These are phyloP conservation scores for Aspergillus aculeatinus DNA, from an alignment of 2,329 filamentous ascomycete genomes.

Conservation along the genomic window DNA sequence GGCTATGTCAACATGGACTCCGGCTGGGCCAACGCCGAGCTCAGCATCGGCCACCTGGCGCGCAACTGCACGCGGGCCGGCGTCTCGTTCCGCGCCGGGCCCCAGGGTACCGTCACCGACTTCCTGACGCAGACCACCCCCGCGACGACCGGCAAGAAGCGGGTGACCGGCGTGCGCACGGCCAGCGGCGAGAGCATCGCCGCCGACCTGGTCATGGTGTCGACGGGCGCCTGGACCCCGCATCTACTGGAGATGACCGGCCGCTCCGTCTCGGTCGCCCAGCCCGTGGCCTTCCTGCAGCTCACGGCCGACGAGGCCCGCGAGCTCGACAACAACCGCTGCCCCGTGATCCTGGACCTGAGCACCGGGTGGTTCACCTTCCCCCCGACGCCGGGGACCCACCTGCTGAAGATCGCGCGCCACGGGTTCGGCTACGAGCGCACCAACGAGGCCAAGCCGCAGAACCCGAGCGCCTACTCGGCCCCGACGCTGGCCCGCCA, in stretches of 20 bases:
- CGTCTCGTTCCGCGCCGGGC: conserved; percentile 40
- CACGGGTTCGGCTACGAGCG: conserved; percentile 47
- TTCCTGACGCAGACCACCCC: conserved; percentile 29
- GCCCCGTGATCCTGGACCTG: conserved; percentile 35
- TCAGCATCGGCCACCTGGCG: background rate
- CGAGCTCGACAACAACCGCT: conserved; percentile 14
- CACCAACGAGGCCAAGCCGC: conserved; percentile 15
- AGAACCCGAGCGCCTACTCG: conserved; percentile 20
- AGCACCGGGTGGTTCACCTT: conserved; percentile 31
- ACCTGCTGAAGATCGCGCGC: conserved; percentile 27
- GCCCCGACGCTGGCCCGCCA: conserved; percentile 15
- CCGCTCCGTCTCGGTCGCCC: conserved; percentile 44
- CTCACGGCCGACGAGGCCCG: conserved; percentile 31
- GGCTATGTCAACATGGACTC: conserved; percentile 50
- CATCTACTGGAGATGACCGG: conserved; percentile 75
- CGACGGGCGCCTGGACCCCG: conserved; percentile 84
- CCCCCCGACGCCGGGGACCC: conserved; percentile 28
- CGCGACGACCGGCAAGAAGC: conserved; percentile 2
- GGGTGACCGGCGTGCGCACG: conserved; percentile 52
- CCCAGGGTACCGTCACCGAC: conserved; percentile 38
- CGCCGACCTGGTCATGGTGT: conserved; percentile 74
- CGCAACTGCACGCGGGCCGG: conserved; percentile 19
- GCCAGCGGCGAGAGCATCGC: conserved; percentile 50
- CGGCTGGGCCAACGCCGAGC: conserved; percentile 47
- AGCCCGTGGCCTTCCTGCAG: conserved; percentile 29